Evolutionary conservation across 345 rosid genomes (phyloP).

Genomic region (Pistacia vera): DNA sequence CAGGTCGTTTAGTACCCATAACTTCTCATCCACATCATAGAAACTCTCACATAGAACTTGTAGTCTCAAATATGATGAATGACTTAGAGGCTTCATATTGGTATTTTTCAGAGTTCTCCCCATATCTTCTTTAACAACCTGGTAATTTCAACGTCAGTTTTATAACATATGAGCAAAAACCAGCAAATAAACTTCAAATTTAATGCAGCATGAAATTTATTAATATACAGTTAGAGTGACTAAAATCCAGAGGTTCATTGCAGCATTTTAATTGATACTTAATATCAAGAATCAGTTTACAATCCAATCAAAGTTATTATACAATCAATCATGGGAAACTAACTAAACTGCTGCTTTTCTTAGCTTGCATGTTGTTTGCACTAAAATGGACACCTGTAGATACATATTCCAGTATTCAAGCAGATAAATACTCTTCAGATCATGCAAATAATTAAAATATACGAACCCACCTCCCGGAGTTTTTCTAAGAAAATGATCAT

Average conservation of each 20-base stretch:
- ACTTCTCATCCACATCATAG: slow-evolving; percentile 89
- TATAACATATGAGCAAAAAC: slow-evolving; percentile 11
- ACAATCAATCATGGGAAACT: slow-evolving; percentile 2
- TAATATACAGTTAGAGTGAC: background rate
- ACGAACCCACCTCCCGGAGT: background rate
- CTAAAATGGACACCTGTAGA: background rate
- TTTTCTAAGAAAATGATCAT: background rate
- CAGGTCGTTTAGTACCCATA: slow-evolving; percentile 54
- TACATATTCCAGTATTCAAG: background rate
- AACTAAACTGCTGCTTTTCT: background rate
- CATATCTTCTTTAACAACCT: slow-evolving; percentile 89
- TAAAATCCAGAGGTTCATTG: background rate
- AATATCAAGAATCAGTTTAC: slow-evolving; percentile 2
- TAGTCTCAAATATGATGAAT: slow-evolving; percentile 85
- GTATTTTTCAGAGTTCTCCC: slow-evolving; percentile 77
- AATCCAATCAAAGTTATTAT: background rate
- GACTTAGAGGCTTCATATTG: slow-evolving; percentile 90
- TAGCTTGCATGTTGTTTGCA: background rate
- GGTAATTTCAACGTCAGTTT: slow-evolving; percentile 26
- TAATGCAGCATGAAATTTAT: background rate
- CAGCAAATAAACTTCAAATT: background rate
- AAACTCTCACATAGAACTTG: slow-evolving; percentile 81
- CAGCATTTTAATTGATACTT: background rate
- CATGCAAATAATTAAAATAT: slow-evolving; percentile 2
- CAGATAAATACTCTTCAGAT: background rate